Conservation (phyloP, 768 basidiomycete species). For the Phylloporus arenicola region DNA sequence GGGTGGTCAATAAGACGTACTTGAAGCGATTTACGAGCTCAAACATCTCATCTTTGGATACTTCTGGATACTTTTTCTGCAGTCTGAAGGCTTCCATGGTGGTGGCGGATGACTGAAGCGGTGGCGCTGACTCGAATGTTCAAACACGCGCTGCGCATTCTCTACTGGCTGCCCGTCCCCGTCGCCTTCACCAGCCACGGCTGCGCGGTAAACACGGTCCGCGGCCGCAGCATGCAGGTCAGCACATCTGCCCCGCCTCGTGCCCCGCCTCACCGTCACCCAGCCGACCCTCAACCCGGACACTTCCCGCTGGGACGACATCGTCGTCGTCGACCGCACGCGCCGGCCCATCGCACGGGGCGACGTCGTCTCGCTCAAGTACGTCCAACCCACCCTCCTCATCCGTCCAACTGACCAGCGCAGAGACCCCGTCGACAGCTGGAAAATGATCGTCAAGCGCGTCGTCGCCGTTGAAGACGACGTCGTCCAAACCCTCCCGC, state of each 20-base stretch:
- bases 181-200: constrained; percentile 46
- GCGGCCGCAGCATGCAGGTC: constrained; percentile 74
- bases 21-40: constrained; percentile 94
- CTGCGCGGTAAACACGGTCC: constrained; percentile 49
- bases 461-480: constrained; percentile 63
- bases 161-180: constrained; percentile 58
- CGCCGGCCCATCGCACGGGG: constrained; percentile 41
- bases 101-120: constrained; percentile 4
- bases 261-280: constrained; percentile 32
- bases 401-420: not conserved
- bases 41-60: constrained; percentile 90
- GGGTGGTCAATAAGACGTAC: constrained; percentile 43
- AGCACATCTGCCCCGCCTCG: constrained; percentile 6
- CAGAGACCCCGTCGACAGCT: constrained; percentile 58
- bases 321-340: constrained; percentile 54
- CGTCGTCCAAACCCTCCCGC: constrained; percentile 59
- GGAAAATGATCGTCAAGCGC: constrained; percentile 56
- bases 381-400: constrained; percentile 1
- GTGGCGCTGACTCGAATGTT: not conserved
- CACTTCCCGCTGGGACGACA: constrained; percentile 53
- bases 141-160: constrained; percentile 11
- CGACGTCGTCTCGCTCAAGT: constrained; percentile 66
- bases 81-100: constrained; percentile 80
- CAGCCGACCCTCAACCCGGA: constrained; percentile 72
- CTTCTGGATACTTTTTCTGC: constrained; percentile 88